Evolutionary conservation across 202 grass and related monocot genomes (phyloP).

Genomic region (Dendrocalamus latiflorus): DNA sequence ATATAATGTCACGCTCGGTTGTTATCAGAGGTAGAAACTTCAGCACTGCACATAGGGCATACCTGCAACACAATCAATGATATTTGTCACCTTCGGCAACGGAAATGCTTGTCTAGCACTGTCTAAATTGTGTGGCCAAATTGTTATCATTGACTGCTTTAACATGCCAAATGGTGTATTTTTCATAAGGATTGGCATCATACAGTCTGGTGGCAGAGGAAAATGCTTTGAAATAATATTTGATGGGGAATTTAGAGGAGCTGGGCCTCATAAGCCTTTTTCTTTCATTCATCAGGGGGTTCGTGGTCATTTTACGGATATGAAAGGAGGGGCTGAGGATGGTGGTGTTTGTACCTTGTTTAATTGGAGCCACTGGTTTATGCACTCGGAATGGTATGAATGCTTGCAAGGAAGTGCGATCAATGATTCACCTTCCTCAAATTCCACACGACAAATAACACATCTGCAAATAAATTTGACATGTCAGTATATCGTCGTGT

Average conservation of each 20-base stretch:
- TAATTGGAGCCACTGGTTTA: slow-evolving; percentile 89
- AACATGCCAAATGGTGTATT: not conserved
- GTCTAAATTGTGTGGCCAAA: not conserved
- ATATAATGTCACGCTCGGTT: slow-evolving; percentile 17
- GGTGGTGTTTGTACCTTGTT: slow-evolving; percentile 62
- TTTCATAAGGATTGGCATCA: not conserved
- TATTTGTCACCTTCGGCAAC: not conserved
- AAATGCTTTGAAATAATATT: not conserved
- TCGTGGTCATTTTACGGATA: not conserved
- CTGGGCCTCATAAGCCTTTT: not conserved
- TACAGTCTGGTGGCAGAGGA: not conserved
- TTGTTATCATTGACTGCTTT: not conserved
- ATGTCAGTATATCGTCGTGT: not conserved
- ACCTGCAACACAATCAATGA: slow-evolving; percentile 34
- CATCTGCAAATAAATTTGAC: slow-evolving; percentile 51
- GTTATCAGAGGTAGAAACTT: slow-evolving; percentile 50
- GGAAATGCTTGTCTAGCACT: not conserved
- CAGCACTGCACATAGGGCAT: slow-evolving; percentile 75
- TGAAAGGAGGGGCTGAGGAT: not conserved
- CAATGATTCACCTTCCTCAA: slow-evolving; percentile 74
- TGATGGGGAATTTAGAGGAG: not conserved
- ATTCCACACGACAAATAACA: slow-evolving; percentile 94
- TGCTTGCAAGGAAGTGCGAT: slow-evolving; percentile 87
- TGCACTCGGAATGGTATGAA: slow-evolving; percentile 84
- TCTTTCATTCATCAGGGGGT: not conserved